phyloP scores from a whole-genome alignment of 805 yeast species.

The Isabelozyma gotoi region DNA sequence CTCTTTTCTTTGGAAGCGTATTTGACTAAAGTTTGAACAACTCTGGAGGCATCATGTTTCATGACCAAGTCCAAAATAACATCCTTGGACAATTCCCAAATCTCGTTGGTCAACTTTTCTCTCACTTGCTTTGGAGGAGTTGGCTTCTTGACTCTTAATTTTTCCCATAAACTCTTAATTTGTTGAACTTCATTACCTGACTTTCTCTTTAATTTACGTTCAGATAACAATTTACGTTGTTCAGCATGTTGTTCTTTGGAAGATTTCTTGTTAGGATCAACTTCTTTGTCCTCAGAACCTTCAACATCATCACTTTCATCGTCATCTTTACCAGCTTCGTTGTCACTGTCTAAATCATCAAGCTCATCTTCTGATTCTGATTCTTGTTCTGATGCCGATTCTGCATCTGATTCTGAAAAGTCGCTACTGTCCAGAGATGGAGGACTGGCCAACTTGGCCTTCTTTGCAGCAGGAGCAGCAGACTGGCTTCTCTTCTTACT shows the following conservation, averaged over 20 bases:
- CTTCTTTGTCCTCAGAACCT: slow-evolving; percentile 14
- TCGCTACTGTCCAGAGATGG: slow-evolving; percentile 1
- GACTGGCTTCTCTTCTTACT: slow-evolving; percentile 19
- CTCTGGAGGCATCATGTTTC: slow-evolving; percentile 96
- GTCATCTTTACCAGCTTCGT: slow-evolving; percentile 20
- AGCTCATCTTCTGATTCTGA: slow-evolving; percentile 19
- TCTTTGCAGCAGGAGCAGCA: slow-evolving; percentile 12
- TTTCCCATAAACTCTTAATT: slow-evolving; percentile 89
- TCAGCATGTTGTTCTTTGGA: slow-evolving; percentile 76
- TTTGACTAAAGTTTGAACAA: slow-evolving; percentile 90
- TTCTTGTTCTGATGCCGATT: slow-evolving; percentile 27
- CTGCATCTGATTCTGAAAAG: slow-evolving; percentile 18
- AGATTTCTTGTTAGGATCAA: slow-evolving; percentile 47
- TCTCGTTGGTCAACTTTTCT: slow-evolving; percentile 75
- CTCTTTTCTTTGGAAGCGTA: slow-evolving; percentile 80
- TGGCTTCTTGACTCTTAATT: slow-evolving; percentile 79
- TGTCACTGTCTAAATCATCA: slow-evolving; percentile 14
- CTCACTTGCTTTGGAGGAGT: slow-evolving; percentile 75
- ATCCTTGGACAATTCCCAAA: slow-evolving; percentile 80
- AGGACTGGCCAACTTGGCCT: slow-evolving; percentile 24
- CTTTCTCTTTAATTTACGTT: slow-evolving; percentile 83
- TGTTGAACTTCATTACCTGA: slow-evolving; percentile 84
- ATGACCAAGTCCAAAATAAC: slow-evolving; percentile 80
- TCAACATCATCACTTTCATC: slow-evolving; percentile 25
- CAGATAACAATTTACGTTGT: slow-evolving; percentile 73